A percentile compares a stretch with the other conserved stretches of the same genome.
Conservation (phyloP, 75 land plant genomes). For the Pinus tabuliformis region DNA sequence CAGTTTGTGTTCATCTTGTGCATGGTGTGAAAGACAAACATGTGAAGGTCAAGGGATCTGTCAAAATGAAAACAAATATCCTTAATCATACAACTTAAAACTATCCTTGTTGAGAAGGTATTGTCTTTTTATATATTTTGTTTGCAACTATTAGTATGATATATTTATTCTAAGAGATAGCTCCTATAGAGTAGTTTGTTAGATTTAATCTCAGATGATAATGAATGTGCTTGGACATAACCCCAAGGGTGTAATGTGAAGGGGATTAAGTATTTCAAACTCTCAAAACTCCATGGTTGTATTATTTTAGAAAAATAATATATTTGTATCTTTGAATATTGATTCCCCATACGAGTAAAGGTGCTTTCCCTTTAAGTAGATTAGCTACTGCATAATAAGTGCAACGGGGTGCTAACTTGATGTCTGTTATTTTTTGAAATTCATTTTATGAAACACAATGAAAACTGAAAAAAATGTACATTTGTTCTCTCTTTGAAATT, state of each 20-base stretch:
- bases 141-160: neutral
- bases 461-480: no score
- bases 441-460: neutral
- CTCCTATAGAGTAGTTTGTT: neutral
- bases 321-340: neutral
- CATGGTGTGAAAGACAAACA: conserved; percentile 43
- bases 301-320: neutral
- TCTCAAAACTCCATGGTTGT: neutral
- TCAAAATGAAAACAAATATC: conserved; percentile 47
- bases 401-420: neutral
- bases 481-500: no score
- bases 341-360: neutral
- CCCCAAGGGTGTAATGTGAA: neutral
- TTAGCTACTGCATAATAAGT: neutral
- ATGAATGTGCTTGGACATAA: no score
- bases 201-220: neutral
- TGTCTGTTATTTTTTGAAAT: no score
- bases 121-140: neutral
- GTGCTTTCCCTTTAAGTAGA: neutral
- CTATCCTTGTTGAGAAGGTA: conserved; percentile 66
- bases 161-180: neutral
- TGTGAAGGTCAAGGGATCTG: conserved; percentile 45
- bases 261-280: no score
- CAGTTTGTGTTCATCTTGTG: conserved; percentile 46
- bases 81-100: conserved; percentile 45